phyloP scores from a whole-genome alignment of 768 basidiomycete species.

The Cystofilobasidium bisporidii region DNA sequence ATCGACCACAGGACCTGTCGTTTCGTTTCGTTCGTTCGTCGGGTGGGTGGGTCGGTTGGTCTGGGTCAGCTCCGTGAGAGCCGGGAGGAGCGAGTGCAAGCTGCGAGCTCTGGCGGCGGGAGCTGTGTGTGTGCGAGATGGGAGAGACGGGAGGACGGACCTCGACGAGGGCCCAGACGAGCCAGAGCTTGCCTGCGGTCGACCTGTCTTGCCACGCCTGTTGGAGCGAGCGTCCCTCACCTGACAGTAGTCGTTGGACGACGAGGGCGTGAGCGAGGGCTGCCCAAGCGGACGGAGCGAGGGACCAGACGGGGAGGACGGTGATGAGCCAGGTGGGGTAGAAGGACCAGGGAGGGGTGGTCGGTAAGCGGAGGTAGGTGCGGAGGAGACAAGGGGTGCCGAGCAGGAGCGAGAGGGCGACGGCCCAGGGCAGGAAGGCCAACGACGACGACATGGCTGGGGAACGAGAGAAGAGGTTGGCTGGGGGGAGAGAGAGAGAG shows the following conservation, averaged over 20 bases:
- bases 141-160: neutral
- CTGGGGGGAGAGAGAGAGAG: no score
- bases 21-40: no score
- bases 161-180: conserved; percentile 14
- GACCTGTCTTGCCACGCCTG: neutral
- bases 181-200: neutral
- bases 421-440: no score
- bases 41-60: neutral
- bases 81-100: no score
- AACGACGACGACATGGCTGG: no score
- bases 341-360: neutral
- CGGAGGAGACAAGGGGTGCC: neutral
- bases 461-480: no score
- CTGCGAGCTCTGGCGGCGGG: no score
- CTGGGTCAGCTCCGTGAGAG: no score
- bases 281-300: neutral
- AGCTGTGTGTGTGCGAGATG: no score
- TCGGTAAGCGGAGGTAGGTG: neutral
- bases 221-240: no score
- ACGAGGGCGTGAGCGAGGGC: neutral
- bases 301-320: neutral
- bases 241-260: no score
- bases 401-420: neutral
- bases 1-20: conserved; percentile 18
- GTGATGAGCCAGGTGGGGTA: neutral